Percentiles rank a stretch among this genome's conserved stretches.
These are phyloP conservation scores for Stereum hirsutum DNA, from an alignment of 1,284 basidiomycete genomes.

Conservation along the genomic window DNA sequence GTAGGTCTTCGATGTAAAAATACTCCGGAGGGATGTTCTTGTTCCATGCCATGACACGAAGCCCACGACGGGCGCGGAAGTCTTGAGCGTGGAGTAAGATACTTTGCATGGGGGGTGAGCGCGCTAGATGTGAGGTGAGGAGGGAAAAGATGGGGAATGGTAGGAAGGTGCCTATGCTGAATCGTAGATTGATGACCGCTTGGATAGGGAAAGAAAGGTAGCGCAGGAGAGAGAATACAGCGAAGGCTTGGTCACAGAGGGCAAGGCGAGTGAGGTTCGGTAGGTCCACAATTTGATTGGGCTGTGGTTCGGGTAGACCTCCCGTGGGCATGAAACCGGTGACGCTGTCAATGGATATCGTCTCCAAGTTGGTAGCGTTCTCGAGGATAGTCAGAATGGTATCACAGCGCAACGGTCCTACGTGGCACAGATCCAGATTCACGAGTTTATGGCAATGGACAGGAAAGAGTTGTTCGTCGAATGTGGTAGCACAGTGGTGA, in stretches of 20 bases:
- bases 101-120: constrained; percentile 10
- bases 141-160: constrained; percentile 7
- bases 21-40: constrained; percentile 6
- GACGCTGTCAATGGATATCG: constrained; percentile 7
- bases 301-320: not conserved
- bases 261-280: constrained; percentile 7
- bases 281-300: constrained; percentile 3
- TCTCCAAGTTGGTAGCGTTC: constrained; percentile 7
- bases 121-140: constrained; percentile 7
- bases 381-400: constrained; percentile 7
- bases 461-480: constrained; percentile 1
- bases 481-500: constrained; percentile 7
- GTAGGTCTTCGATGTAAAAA: constrained; percentile 8
- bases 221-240: constrained; percentile 9
- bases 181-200: constrained; percentile 6
- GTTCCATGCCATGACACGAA: constrained; percentile 10
- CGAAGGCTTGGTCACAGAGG: constrained; percentile 7
- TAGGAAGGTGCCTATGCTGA: constrained; percentile 7
- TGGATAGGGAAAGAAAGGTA: constrained; percentile 6
- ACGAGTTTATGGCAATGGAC: constrained; percentile 9
- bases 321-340: constrained; percentile 2
- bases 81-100: constrained; percentile 8
- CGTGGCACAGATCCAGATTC: constrained; percentile 10
- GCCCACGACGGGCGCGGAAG: constrained; percentile 7
- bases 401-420: constrained; percentile 5